Base-by-base conservation (phyloP, 306 rosid species). In the Pterocarpus macrocarpus region DNA sequence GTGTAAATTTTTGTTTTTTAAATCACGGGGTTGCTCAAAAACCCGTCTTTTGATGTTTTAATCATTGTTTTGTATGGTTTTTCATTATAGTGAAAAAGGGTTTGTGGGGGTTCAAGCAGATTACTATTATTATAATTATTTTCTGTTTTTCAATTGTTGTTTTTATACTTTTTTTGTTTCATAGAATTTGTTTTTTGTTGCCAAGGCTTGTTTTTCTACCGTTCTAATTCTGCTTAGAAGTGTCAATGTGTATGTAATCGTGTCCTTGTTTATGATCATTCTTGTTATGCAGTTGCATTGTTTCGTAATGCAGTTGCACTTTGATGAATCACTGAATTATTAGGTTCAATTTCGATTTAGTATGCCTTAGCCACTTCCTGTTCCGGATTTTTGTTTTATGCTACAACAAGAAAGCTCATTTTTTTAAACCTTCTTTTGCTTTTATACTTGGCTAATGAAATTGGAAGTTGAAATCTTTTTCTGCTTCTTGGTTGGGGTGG, bases 401-500 rank as follows among this genome's bases (percentile, higher is more conserved):
- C 52, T 45, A 45, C 0, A 10, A 45, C 52, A 47, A 47, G 53
- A 47, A 47, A 13, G 53, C 35, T 22, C 28, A 22, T 22, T 22
- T 22, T 22, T 22, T 22, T 22, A 22, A 61, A 36, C 35, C 7
- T 39, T 53, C 79, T 75, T 15, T 43, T 5, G 57, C 74, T 76
- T 68, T 43, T 67, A 56, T 11, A 34, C 43, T 34, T 66, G 35
- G 65, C 64, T 78, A 47, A 55, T 43, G 80, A 73, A 71, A 66
- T 32, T 2, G 41, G 58, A 77, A 62, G 65, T 32, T 2, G 41
- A 59, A 77, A 62, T 28, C 78, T 69, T 68, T 30, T 35, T 71
- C 12, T 71, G 73, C 8, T 44, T 57, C 36, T 17, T 68, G 36
- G 38, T 61, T 73, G 49, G 44, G 22, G 33, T 78, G 32, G 44